Evolutionary conservation across 2,329 filamentous ascomycete species (phyloP).

Genomic region (Lachnellula occidentalis): DNA sequence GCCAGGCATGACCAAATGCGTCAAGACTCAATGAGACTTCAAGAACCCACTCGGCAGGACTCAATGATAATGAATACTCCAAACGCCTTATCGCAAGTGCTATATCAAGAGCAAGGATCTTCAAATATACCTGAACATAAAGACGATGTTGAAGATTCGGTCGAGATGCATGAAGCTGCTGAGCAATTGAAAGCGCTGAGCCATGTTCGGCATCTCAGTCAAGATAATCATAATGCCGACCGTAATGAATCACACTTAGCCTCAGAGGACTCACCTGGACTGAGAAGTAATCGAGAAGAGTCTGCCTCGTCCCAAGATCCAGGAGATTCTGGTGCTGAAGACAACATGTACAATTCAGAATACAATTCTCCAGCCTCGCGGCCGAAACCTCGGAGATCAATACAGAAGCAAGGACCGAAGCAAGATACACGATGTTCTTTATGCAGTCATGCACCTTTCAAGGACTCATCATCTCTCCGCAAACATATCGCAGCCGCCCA

Average conservation of each 20-base stretch:
- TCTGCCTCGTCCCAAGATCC: conserved; percentile 35
- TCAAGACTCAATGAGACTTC: conserved; percentile 17
- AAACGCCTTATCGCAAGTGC: conserved; percentile 20
- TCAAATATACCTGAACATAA: conserved; percentile 33
- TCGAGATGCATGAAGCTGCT: conserved; percentile 63
- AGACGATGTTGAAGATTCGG: conserved; percentile 55
- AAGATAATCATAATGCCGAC: conserved; percentile 35
- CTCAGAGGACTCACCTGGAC: conserved; percentile 28
- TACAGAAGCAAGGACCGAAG: conserved; percentile 39
- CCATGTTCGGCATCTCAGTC: conserved; percentile 53
- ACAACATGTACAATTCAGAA: conserved; percentile 32
- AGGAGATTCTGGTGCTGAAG: conserved; percentile 38
- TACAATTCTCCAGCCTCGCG: conserved; percentile 30
- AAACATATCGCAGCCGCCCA: conserved; percentile 65
- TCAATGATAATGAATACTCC: conserved; percentile 25
- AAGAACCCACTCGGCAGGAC: conserved; percentile 22
- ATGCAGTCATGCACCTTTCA: conserved; percentile 61
- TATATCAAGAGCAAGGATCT: conserved; percentile 23
- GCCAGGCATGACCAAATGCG: conserved; percentile 38
- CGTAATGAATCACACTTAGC: conserved; percentile 30
- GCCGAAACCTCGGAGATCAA: conserved; percentile 29
- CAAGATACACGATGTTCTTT: conserved; percentile 56
- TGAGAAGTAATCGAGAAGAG: conserved; percentile 36
- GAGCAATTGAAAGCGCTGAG: conserved; percentile 62
- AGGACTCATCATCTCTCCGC: conserved; percentile 59